Base-by-base conservation (phyloP, 2,329 filamentous ascomycete genomes). In the Colletotrichum lini region DNA sequence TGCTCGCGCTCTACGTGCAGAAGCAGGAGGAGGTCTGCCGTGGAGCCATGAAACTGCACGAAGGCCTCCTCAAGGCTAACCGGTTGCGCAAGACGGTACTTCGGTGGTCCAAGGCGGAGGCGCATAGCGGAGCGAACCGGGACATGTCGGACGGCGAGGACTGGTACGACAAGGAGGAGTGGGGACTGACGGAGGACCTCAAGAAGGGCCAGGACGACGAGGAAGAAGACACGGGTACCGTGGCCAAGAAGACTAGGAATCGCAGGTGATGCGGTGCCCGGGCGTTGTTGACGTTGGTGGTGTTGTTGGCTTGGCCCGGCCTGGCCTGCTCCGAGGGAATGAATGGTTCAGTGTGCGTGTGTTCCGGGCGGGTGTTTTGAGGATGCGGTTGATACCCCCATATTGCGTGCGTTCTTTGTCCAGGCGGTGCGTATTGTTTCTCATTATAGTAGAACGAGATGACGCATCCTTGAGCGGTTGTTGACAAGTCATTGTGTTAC, bases 111-210 rank as follows among this genome's bases (percentile, higher is more conserved):
- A 94, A 94, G 79, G 92, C 94, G 1, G 94, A 96, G 82, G 93
- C 88, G 26, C 94, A 96, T 77, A 86, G 85, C 63, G 89, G 90
- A 2, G 78, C 84, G 21, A 90, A 91, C 78, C 81, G 91, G 60
- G 93, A 95, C 79, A 91, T 96, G 91, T 95, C 92, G 61, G 94
- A 97, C 78, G 93, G 93, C 13, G 94, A 97, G 83, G 94, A 97
- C 79, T 97, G 93, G 93, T 95, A 95, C 78, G 94, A 97, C 80
- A 89, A 89, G 77, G 92, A 94, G 64, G 92, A 94, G 82, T 96
- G 93, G 93, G 89, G 89, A 0, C 80, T 96, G 59, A 87, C 89
- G 10, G 92, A 93, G 72, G 91, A 93, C 74, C 82, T 96, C 9
- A 92, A 94, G 79, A 96, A 96, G 82, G 94, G 94, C 0, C 91